These are phyloP conservation scores for Wickerhamomyces queroliae DNA, from an alignment of 805 yeast genomes.

Conservation along the genomic window DNA sequence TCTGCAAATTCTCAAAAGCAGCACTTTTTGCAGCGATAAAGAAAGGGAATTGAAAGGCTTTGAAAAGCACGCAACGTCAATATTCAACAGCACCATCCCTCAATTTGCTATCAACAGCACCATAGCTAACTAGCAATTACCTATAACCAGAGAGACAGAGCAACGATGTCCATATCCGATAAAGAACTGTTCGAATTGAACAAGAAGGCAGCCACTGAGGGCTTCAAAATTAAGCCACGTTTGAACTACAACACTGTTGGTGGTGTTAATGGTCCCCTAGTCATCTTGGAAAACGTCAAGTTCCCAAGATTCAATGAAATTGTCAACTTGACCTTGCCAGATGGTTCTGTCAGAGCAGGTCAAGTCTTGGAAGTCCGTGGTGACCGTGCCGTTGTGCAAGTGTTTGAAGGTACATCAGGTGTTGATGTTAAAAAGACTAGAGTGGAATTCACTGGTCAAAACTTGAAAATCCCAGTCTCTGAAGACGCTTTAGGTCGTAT, in stretches of 20 bases:
- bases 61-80: background rate
- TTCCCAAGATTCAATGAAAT: slow-evolving; percentile 93
- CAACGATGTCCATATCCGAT: slow-evolving; percentile 25
- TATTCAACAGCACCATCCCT: background rate
- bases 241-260: slow-evolving; percentile 93
- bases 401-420: slow-evolving; percentile 98
- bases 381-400: slow-evolving; percentile 95
- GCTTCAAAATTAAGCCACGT: slow-evolving; percentile 88
- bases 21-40: background rate
- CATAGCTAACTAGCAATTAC: background rate
- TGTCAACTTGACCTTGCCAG: slow-evolving; percentile 94
- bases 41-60: background rate
- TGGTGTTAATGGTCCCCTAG: slow-evolving; percentile 98
- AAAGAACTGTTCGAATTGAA: slow-evolving; percentile 59
- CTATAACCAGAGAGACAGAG: background rate
- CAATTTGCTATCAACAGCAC: background rate
- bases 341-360: slow-evolving; percentile 92
- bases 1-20: background rate
- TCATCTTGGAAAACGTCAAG: slow-evolving; percentile 79
- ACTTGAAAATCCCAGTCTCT: slow-evolving; percentile 87
- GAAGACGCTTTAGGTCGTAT: slow-evolving; percentile 98
- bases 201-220: slow-evolving; percentile 87
- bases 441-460: slow-evolving; percentile 96
- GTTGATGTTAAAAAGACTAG: slow-evolving; percentile 97
- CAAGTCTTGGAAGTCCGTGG: slow-evolving; percentile 98